Base-by-base conservation (phyloP, 2,329 filamentous ascomycete species). In the Moelleriella libera region DNA sequence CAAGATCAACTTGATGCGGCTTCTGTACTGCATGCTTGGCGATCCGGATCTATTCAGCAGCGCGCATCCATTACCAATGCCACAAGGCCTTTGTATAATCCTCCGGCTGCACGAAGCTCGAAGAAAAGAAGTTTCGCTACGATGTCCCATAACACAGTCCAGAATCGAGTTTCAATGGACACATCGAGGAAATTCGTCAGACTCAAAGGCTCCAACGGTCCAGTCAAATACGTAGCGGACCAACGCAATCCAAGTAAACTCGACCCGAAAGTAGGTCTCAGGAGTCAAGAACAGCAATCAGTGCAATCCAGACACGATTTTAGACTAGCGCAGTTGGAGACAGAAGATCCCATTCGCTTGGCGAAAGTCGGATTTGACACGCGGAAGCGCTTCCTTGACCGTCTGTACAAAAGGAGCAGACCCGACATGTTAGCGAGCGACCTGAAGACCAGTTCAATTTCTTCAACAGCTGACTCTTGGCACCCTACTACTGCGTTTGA, bases 1-100 rank as follows among this genome's bases (percentile, higher is more conserved):
- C 65, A 66, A 52, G 80, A 83, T 55, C 77, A 80, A 50, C 52
- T 77, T 14, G 79, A 82, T 56, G 78, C 70, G 2, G 62, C 70
- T 8, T 67, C 68, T 6, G 65, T 75, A 8, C 60, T 83, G 28
- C 63, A 67, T 39, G 64, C 72, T 46, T 83, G 80, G 80, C 75
- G 64, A 54, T 59, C 57, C n/a, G 76, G 75, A 4, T 67, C 61
- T 14, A 76, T 78, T 12, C 62, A 63, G 31, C 72, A 70, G 43
- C 66, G 65, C 30, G 49, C 50, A 31, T 58, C 60, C 4, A 62
- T 67, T 9, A 60, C 61, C 32, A 50, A 9, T 9, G 40, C 40
- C 7, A 41, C 14, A 7, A 37, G 34, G 10, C 41, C 31, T 21
- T 3, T 3, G 3, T 21, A 21, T 21, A 21, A 21, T 21, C 21